Conservation (phyloP, 805 yeast species). For the Lipomyces kockii region DNA sequence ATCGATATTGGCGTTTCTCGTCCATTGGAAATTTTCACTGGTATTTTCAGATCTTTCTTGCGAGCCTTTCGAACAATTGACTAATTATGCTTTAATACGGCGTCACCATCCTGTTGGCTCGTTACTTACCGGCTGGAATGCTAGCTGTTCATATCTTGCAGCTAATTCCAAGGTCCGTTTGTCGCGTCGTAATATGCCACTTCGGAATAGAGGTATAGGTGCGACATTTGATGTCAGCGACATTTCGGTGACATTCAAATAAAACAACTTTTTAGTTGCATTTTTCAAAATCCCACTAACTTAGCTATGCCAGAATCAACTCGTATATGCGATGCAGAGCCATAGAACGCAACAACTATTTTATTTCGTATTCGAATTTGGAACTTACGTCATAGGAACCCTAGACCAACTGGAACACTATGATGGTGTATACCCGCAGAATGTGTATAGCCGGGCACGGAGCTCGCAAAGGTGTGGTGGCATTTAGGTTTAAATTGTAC, state of each 20-base stretch:
- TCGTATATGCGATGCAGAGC: neutral
- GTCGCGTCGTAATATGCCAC: neutral
- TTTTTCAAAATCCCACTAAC: neutral
- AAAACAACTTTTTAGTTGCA: neutral
- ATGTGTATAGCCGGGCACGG: neutral
- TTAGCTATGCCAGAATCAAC: neutral
- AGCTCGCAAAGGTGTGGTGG: neutral
- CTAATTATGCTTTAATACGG: neutral
- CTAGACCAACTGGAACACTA: neutral
- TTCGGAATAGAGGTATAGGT: neutral
- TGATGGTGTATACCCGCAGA: neutral
- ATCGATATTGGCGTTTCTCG: neutral
- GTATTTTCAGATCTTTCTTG: neutral
- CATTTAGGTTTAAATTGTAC: neutral
- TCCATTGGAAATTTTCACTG: neutral
- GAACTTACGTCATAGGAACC: neutral
- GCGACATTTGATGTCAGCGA: neutral
- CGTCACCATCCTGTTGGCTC: neutral
- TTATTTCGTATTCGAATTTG: too few relatives aligned
- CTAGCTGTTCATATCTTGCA: neutral
- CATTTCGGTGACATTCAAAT: neutral
- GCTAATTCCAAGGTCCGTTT: neutral
- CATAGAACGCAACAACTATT: too few relatives aligned
- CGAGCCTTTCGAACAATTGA: constrained; percentile 1
- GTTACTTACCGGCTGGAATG: neutral